A percentile compares a stretch with the other conserved stretches of the same genome.
phyloP scores from a whole-genome alignment of 2,329 filamentous ascomycete genomes.

The Colletotrichum sp. region DNA sequence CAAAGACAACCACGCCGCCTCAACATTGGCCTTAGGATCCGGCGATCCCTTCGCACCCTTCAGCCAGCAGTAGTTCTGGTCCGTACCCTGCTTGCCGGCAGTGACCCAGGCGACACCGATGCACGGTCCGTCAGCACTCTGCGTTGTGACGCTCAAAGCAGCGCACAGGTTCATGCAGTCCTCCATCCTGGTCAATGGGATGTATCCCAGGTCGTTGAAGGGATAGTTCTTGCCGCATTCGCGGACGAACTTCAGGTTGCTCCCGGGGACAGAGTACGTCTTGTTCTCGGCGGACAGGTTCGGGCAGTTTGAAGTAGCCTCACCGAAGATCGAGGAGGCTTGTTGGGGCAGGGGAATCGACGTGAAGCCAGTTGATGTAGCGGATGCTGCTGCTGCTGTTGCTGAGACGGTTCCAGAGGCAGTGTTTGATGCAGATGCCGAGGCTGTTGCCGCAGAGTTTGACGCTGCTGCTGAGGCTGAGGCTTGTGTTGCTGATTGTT shows the following conservation, averaged over 20 bases:
- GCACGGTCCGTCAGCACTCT: conserved; percentile 20
- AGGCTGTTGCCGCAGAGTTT: not conserved
- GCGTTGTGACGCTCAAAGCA: conserved; percentile 23
- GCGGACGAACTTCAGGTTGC: conserved; percentile 21
- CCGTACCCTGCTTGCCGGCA: conserved; percentile 22
- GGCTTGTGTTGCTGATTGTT: not conserved
- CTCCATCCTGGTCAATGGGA: conserved; percentile 24
- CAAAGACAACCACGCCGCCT: conserved; percentile 1
- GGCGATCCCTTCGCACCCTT: conserved; percentile 19
- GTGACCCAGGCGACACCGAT: conserved; percentile 25
- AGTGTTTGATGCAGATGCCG: not conserved
- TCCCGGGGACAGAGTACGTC: conserved; percentile 23
- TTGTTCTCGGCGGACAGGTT: not conserved
- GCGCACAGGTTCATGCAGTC: conserved; percentile 28
- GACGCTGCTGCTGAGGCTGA: not conserved
- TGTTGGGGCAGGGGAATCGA: conserved; percentile 1
- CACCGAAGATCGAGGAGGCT: not conserved
- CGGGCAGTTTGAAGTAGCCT: not conserved
- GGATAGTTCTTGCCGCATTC: conserved; percentile 24
- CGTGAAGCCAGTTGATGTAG: not conserved
- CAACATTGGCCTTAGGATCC: not conserved
- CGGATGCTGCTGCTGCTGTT: not conserved
- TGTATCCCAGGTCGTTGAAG: conserved; percentile 19
- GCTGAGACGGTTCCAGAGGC: not conserved
- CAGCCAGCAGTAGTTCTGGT: conserved; percentile 24